Evolutionary conservation across 352 stramenopile species (phyloP), one percentile per base, ranked within the genome.

Genomic region (Phytopythium litorale): DNA sequence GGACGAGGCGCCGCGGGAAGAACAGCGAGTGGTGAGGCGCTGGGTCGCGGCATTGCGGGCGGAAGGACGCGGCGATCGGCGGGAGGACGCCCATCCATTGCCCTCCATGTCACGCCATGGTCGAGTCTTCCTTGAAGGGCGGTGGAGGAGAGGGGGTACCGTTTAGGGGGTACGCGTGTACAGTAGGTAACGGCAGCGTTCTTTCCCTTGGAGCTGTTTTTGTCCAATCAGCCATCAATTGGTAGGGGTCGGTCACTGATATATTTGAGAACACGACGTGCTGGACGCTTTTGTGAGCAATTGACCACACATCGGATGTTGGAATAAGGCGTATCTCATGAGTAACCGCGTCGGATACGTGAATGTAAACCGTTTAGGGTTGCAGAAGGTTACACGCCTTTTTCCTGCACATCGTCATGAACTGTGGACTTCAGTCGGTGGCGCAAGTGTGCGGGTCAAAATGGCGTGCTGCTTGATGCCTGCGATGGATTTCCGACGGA

Each of bases 61-160:
- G 6, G 42, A 45, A n/a, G 42, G 13, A 18, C 19, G 42, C 19
- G 42, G 42, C 40, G 40, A 45, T 40, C 35, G 35, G 35, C 46
- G 46, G 46, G 21, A 23, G 46, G 46, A 53, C 46, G 46, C 46
- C 46, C 46, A 35, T 35, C 46, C 46, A 53, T 53, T 49, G 28
- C 15, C 19, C 42, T 3, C 7, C 42, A 46, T 46, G 35, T 15
- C 12, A 40, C 35, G 3, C 28, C 28, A 7, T 4, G 28, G 28
- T 32, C 3, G 28, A 32, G 28, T 4, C 28, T 32, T 25, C 42
- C 18, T 49, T 49, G 42, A 49, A 25, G 35, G 35, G 23, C 42
- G 3, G 3, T 32, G 28, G 28, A 32, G 28, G 28, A 18, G 38
- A 45, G 38, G n/a, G 40, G 2, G n/a, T 49, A 49, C 42, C 25